A percentile compares a stretch with the other conserved stretches of the same genome.
Conservation (phyloP, 768 basidiomycete genomes). For the Agaricus subrufescens region DNA sequence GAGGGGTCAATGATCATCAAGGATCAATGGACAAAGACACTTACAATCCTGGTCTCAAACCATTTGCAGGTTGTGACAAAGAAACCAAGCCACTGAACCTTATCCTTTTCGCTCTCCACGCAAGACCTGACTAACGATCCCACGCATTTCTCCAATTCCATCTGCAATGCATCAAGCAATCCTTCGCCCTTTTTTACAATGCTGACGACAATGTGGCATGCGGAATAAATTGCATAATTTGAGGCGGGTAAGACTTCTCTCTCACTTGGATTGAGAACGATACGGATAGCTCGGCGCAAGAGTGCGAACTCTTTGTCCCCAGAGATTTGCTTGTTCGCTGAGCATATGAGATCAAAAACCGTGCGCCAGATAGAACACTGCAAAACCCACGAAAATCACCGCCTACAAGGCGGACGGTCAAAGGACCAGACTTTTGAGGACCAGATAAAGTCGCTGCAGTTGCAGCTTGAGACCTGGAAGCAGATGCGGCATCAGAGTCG, state of each 20-base stretch:
- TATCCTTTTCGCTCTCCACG: conserved; percentile 18
- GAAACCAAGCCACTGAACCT: conserved; percentile 51
- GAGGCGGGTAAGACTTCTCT: conserved; percentile 36
- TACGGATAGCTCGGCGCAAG: conserved; percentile 32
- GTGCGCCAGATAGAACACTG: neutral
- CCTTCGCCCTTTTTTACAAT: conserved; percentile 49
- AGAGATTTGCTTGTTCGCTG: conserved; percentile 17
- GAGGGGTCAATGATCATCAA: neutral
- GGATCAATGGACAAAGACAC: conserved; percentile 18
- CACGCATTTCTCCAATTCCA: conserved; percentile 57
- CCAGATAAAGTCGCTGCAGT: conserved; percentile 5
- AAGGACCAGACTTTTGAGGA: neutral
- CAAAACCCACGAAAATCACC: neutral
- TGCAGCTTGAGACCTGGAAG: conserved; percentile 46
- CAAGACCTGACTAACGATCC: conserved; percentile 36
- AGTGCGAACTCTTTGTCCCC: conserved; percentile 26
- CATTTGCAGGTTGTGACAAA: conserved; percentile 55
- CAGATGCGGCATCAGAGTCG: conserved; percentile 66
- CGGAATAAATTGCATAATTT: conserved; percentile 51
- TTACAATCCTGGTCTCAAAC: conserved; percentile 63
- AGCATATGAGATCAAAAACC: neutral
- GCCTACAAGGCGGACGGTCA: conserved; percentile 30
- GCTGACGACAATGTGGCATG: conserved; percentile 53
- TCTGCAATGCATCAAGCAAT: conserved; percentile 52
- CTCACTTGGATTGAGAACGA: conserved; percentile 25